A percentile compares a stretch with the other conserved stretches of the same genome.
Evolutionary conservation across 2,329 filamentous ascomycete genomes (phyloP).

Genomic region (Diaporthe humulicola): DNA sequence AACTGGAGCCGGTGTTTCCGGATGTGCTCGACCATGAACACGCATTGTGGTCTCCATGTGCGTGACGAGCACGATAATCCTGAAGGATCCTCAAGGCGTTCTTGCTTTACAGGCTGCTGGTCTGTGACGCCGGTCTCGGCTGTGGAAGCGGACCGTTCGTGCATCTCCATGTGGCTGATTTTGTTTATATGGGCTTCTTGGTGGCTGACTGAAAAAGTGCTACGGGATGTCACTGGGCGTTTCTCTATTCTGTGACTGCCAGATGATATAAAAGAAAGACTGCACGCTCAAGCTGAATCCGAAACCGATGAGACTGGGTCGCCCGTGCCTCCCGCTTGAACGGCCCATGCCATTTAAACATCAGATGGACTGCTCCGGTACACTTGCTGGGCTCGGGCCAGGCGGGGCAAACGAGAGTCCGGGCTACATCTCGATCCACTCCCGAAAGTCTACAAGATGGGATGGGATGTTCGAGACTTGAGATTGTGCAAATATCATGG

Average conservation of each 20-base stretch:
- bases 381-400: not conserved
- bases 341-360: not conserved
- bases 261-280: not conserved
- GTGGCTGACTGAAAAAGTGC: not conserved
- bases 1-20: not conserved
- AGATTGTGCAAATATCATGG: not conserved
- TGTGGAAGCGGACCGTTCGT: not conserved
- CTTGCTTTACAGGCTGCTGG: not conserved
- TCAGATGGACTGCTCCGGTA: not conserved
- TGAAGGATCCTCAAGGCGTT: not conserved
- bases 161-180: not conserved
- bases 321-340: not conserved
- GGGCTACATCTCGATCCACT: not conserved
- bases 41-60: not conserved
- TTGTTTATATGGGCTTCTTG: not conserved
- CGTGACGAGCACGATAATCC: not conserved
- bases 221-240: not conserved
- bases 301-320: not conserved
- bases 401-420: not conserved
- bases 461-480: not conserved
- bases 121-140: not conserved
- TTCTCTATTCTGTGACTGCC: not conserved
- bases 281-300: not conserved
- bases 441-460: slow-evolving; percentile 7
- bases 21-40: not conserved